These are phyloP conservation scores for Rhizopogon roseolus DNA, from an alignment of 768 basidiomycete species.

Conservation along the genomic window DNA sequence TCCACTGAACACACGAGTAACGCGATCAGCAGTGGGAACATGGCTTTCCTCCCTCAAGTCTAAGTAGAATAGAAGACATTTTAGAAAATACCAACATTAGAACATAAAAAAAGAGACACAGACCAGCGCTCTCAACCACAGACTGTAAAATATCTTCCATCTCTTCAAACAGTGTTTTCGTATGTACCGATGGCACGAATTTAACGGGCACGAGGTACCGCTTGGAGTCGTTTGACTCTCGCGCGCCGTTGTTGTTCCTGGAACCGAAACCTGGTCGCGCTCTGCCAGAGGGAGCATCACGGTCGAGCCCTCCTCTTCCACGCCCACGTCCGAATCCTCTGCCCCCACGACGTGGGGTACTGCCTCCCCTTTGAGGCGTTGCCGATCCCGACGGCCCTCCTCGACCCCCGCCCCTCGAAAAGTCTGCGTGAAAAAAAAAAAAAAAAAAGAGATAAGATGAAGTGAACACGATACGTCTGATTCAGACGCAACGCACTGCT, in stretches of 20 bases:
- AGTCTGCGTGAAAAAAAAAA: not conserved
- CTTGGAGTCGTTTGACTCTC: constrained; percentile 3
- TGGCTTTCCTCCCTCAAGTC: constrained; percentile 44
- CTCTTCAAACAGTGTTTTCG: constrained; percentile 44
- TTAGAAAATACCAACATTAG: not conserved
- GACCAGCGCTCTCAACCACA: constrained; percentile 46
- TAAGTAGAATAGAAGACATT: not conserved
- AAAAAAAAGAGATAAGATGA: not conserved
- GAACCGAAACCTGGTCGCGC: constrained; percentile 7
- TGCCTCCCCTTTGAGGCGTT: not conserved
- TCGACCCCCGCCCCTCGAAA: not conserved
- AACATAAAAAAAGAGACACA: constrained; percentile 16
- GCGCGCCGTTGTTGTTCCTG: constrained; percentile 18
- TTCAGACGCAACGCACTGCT: constrained; percentile 10
- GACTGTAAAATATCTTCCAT: constrained; percentile 63
- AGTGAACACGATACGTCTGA: too few relatives aligned
- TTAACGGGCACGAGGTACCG: constrained; percentile 62
- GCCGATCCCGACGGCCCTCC: constrained; percentile 8
- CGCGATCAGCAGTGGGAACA: constrained; percentile 67
- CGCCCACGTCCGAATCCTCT: constrained; percentile 19
- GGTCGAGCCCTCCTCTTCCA: constrained; percentile 6
- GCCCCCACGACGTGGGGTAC: constrained; percentile 5
- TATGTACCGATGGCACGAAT: constrained; percentile 60
- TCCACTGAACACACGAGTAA: constrained; percentile 58
- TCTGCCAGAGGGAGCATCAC: not conserved